Conservation (phyloP, 2,329 filamentous ascomycete genomes). For the Polytolypa hystricis region DNA sequence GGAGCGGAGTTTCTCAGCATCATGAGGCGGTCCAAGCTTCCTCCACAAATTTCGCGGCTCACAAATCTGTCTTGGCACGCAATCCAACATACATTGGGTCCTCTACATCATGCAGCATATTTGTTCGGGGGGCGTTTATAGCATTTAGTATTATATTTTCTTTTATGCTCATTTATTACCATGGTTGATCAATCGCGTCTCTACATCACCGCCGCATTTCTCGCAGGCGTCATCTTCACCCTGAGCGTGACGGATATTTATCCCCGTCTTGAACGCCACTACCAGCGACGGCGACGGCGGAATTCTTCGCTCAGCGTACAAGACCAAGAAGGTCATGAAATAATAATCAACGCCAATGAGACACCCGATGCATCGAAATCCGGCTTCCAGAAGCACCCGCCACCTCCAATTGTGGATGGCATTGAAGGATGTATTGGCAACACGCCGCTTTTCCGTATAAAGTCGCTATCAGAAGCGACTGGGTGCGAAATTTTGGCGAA, state of each 20-base stretch:
- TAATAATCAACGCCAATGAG: constrained; percentile 45
- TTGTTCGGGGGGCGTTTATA: too few species aligned
- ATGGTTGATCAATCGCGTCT: constrained; percentile 24
- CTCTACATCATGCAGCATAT: too few species aligned
- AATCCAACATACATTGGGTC: too few species aligned
- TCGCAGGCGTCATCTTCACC: constrained; percentile 64
- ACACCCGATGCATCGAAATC: constrained; percentile 11
- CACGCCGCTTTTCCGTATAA: constrained; percentile 79
- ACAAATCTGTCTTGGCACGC: too few species aligned
- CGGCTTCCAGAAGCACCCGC: constrained; percentile 17
- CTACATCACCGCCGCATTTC: constrained; percentile 48
- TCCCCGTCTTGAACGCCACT: constrained; percentile 58
- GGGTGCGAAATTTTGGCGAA: constrained; percentile 86
- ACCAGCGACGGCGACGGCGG: constrained; percentile 36
- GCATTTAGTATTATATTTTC: too few species aligned
- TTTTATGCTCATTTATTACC: too few species aligned
- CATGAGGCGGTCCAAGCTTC: constrained; percentile 19
- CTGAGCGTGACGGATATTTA: constrained; percentile 69
- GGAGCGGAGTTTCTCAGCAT: constrained; percentile 13
- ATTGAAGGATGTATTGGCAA: constrained; percentile 89
- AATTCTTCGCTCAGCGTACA: not conserved
- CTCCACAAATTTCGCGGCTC: too few species aligned
- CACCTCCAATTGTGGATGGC: constrained; percentile 53
- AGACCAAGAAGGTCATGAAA: constrained; percentile 17
- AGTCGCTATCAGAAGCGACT: constrained; percentile 73